These are phyloP conservation scores for Apiospora koreana DNA, from an alignment of 2,329 filamentous ascomycete species.

Conservation along the genomic window DNA sequence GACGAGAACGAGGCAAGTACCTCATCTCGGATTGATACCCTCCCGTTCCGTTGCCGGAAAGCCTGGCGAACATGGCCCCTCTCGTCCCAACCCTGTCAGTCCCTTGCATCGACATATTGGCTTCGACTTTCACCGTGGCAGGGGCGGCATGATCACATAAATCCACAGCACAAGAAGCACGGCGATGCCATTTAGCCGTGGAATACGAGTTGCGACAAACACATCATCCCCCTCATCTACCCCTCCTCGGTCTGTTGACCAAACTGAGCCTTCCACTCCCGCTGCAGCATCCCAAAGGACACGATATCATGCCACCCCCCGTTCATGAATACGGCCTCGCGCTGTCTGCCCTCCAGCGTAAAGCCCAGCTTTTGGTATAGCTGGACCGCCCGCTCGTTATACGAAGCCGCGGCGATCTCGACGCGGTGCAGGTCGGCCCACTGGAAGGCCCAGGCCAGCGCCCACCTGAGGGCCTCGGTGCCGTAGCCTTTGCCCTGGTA, in stretches of 20 bases:
- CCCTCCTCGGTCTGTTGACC: background rate
- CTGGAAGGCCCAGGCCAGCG: conserved; percentile 46
- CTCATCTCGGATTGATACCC: too few relatives aligned
- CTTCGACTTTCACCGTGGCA: too few relatives aligned
- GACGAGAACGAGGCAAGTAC: too few relatives aligned
- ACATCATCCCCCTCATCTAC: background rate
- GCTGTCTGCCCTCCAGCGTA: conserved; percentile 40
- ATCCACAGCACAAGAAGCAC: too few relatives aligned
- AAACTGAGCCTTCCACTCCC: conserved; percentile 34
- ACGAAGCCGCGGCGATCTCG: conserved; percentile 39
- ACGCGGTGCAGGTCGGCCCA: conserved; percentile 46
- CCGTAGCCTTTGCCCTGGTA: conserved; percentile 46
- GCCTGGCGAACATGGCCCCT: too few relatives aligned
- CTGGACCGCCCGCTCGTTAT: conserved; percentile 41
- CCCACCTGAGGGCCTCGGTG: conserved; percentile 47
- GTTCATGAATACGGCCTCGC: conserved; percentile 45
- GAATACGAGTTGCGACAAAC: too few relatives aligned
- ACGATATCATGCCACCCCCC: conserved; percentile 40
- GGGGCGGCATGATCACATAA: too few relatives aligned
- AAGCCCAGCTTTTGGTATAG: conserved; percentile 50
- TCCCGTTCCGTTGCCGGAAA: too few relatives aligned
- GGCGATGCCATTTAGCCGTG: too few relatives aligned
- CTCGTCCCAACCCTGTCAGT: too few relatives aligned
- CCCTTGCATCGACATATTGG: too few relatives aligned
- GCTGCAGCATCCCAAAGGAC: conserved; percentile 38